Evolutionary conservation across 768 basidiomycete genomes (phyloP), one percentile per base, ranked within the genome.

Genomic region (Lentinula detonsa): DNA sequence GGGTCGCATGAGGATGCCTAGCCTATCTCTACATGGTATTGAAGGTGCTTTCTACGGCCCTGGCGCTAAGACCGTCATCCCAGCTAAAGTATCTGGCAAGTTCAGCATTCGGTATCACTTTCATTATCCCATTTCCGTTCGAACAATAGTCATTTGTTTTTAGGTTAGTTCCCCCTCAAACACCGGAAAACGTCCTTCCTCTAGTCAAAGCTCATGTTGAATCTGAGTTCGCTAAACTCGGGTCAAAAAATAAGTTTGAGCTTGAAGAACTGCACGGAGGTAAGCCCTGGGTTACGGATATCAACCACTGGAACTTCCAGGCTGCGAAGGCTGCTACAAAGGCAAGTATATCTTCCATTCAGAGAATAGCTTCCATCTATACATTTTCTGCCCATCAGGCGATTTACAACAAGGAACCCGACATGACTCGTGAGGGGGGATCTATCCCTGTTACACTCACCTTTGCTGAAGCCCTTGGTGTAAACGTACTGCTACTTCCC

Each of bases 21-120:
- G 88, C 61, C 81, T 98, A 63, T 95, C 93, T 2, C 75, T 98
- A 28, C 95, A 98, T 71, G 96, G 96, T 10, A 95, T 98, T 67
- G 92, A 97, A 73, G 95, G 95, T 53, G 96, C 95, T 1, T 97
- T 95, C 78, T 91, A 84, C 59, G 86, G 84, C 0, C 80, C 83
- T 0, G 93, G 92, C 2, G 84, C 81, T 18, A 94, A 93, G 84
- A 98, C 95, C 0, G 95, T 98, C 68, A 98, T 98, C 61, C 95
- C 95, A 0, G 93, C 93, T 35, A 86, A 87, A 62, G 92, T 90
- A 9, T 72, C 82, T 39, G 95, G 95, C 48, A 97, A 97, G 74
- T 98, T 97, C 80, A 95, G 93, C 68, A 91, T 98, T 72, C 90
- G 95, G 79, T 89, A 72, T 33, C 82, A 6, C 37, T 8, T 21